These are phyloP conservation scores for Alternaria alternata DNA, from an alignment of 2,329 filamentous ascomycete genomes.

Conservation along the genomic window DNA sequence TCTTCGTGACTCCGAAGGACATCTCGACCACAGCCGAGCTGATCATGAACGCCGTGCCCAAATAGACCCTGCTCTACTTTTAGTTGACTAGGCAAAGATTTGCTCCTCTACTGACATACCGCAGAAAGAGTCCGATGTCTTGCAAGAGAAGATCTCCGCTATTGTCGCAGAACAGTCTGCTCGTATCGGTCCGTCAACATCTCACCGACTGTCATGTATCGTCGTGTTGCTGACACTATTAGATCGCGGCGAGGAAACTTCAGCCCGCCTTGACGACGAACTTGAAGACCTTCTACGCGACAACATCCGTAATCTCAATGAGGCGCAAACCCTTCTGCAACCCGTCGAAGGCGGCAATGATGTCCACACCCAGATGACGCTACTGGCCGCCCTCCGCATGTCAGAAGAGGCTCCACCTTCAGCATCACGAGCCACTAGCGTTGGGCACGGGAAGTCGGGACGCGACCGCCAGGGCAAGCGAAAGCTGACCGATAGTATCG, in stretches of 20 bases:
- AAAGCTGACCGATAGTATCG: conserved; percentile 47
- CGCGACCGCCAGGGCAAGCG: conserved; percentile 49
- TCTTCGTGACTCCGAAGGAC: conserved; percentile 5
- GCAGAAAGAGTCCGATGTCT: conserved; percentile 42
- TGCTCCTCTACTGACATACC: conserved; percentile 10
- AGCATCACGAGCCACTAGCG: conserved; percentile 47
- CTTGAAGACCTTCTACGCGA: conserved; percentile 58
- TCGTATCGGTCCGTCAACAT: conserved; percentile 33
- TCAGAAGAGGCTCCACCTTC: conserved; percentile 53
- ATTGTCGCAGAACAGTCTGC: conserved; percentile 40
- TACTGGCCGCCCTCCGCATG: conserved; percentile 58
- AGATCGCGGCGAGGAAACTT: conserved; percentile 48
- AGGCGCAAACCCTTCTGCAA: conserved; percentile 54
- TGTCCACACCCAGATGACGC: conserved; percentile 53
- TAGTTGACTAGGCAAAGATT: not conserved
- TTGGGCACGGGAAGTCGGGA: conserved; percentile 45
- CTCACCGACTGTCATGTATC: not conserved
- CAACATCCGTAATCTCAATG: conserved; percentile 58
- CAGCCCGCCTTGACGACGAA: conserved; percentile 54
- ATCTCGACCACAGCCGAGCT: not conserved
- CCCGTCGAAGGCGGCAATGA: conserved; percentile 53
- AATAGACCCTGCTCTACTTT: not conserved
- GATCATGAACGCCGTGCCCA: not conserved
- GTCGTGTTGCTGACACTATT: conserved; percentile 11
- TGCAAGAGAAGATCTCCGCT: conserved; percentile 44